Evolutionary conservation across 495 filamentous ascomycete genomes (phyloP).

Genomic region (Tuber microsphaerosporum): DNA sequence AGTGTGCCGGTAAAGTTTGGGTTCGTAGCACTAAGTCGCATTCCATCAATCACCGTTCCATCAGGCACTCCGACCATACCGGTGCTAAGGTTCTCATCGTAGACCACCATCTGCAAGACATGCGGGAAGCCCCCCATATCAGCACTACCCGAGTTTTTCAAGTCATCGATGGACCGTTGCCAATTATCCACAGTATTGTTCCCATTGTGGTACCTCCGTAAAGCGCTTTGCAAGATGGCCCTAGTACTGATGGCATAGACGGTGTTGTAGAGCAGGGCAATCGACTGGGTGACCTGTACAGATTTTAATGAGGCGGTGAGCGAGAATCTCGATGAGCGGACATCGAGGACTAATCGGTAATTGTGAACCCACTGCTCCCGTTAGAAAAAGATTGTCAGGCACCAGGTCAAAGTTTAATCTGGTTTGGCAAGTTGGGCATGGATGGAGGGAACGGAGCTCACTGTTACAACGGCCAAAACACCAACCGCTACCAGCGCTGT

Average conservation of each 20-base stretch:
- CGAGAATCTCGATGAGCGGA: slow-evolving; percentile 48
- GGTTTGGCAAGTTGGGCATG: neutral
- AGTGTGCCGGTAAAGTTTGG: slow-evolving; percentile 28
- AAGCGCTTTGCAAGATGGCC: slow-evolving; percentile 51
- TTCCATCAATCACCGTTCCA: slow-evolving; percentile 24
- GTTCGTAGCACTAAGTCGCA: slow-evolving; percentile 13
- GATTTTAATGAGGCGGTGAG: slow-evolving; percentile 81
- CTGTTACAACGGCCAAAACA: slow-evolving; percentile 59
- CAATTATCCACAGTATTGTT: slow-evolving; percentile 53
- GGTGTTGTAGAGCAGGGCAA: slow-evolving; percentile 50
- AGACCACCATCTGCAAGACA: slow-evolving; percentile 50
- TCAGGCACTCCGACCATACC: slow-evolving; percentile 37
- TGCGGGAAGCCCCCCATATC: slow-evolving; percentile 42
- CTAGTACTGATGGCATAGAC: slow-evolving; percentile 53
- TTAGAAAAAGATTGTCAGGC: slow-evolving; percentile 4
- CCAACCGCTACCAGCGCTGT: slow-evolving; percentile 54
- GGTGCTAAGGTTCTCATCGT: slow-evolving; percentile 48
- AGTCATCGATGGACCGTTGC: slow-evolving; percentile 48
- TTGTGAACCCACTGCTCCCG: slow-evolving; percentile 52
- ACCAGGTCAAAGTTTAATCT: neutral
- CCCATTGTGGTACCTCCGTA: slow-evolving; percentile 51
- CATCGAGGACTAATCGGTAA: slow-evolving; percentile 54
- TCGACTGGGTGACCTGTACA: slow-evolving; percentile 56
- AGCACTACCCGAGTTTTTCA: slow-evolving; percentile 49
- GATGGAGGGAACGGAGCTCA: slow-evolving; percentile 33